phyloP scores from a whole-genome alignment of 2,329 filamentous ascomycete species.

The Calycina marina region DNA sequence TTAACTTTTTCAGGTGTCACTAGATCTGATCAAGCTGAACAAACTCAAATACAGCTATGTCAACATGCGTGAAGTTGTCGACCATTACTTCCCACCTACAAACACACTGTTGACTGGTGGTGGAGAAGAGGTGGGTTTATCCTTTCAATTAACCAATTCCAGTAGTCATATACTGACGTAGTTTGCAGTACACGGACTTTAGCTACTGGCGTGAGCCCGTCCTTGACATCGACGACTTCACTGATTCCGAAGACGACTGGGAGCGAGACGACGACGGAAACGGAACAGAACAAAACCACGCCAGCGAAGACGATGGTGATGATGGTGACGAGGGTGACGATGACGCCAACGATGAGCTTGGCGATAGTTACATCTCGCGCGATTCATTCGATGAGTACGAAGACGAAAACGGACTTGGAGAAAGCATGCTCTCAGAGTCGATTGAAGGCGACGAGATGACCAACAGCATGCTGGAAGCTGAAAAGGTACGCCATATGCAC shows the following conservation, averaged over 20 bases:
- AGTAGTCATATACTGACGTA: too few relatives aligned
- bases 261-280: constrained; percentile 40
- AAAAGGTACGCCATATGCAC: constrained; percentile 16
- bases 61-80: constrained; percentile 91
- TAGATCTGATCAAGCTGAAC: constrained; percentile 81
- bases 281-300: constrained; percentile 30
- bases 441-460: constrained; percentile 16
- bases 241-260: constrained; percentile 58
- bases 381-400: constrained; percentile 33
- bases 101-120: constrained; percentile 75
- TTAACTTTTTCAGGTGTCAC: constrained; percentile 44
- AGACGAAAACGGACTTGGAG: constrained; percentile 22
- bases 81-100: constrained; percentile 94
- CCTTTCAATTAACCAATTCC: too few relatives aligned
- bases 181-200: constrained; percentile 94
- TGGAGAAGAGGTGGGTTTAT: too few relatives aligned
- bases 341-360: constrained; percentile 35
- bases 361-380: constrained; percentile 41
- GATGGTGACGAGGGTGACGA: constrained; percentile 34
- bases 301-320: constrained; percentile 33
- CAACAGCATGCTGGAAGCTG: constrained; percentile 19
- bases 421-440: constrained; percentile 16
- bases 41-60: constrained; percentile 95
- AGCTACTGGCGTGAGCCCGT: constrained; percentile 86
- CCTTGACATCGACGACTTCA: constrained; percentile 77